phyloP scores from a whole-genome alignment of 192 early-diverging fungal genomes.

The Backusella tarrabulga region DNA sequence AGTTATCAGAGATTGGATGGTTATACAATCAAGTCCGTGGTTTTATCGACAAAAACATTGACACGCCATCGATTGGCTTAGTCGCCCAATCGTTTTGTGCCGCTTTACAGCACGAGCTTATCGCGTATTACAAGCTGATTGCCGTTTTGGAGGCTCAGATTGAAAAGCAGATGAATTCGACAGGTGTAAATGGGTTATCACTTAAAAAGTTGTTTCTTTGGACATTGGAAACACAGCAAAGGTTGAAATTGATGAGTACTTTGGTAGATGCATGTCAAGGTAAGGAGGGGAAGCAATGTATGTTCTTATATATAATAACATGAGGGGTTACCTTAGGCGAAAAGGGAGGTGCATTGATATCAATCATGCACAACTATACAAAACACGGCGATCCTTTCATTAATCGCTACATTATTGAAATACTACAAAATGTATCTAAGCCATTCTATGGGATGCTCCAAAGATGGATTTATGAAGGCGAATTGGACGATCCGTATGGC shows the following conservation, averaged over 20 bases:
- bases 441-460: constrained; percentile 93
- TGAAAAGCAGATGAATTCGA: constrained; percentile 39
- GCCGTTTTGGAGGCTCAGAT: constrained; percentile 80
- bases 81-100: constrained; percentile 75
- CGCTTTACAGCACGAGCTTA: constrained; percentile 75
- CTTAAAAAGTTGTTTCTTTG: constrained; percentile 85
- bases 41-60: constrained; percentile 48
- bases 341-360: constrained; percentile 72
- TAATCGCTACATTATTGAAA: constrained; percentile 68
- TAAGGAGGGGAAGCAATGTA: constrained; percentile 12
- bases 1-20: constrained; percentile 78
- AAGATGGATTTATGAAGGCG: constrained; percentile 93
- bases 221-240: constrained; percentile 77
- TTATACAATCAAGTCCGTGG: constrained; percentile 64
- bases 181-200: constrained; percentile 56
- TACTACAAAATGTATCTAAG: constrained; percentile 71
- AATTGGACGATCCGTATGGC: constrained; percentile 85
- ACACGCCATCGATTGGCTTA: constrained; percentile 51
- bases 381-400: constrained; percentile 93
- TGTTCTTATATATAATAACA: background rate
- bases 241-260: constrained; percentile 72
- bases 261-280: constrained; percentile 65
- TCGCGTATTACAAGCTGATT: constrained; percentile 84
- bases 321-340: constrained; percentile 33
- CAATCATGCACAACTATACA: constrained; percentile 76